Evolutionary conservation across 257 asterid species (phyloP), one percentile per base, ranked within the genome.

Genomic region (Solanum paucissectum): DNA sequence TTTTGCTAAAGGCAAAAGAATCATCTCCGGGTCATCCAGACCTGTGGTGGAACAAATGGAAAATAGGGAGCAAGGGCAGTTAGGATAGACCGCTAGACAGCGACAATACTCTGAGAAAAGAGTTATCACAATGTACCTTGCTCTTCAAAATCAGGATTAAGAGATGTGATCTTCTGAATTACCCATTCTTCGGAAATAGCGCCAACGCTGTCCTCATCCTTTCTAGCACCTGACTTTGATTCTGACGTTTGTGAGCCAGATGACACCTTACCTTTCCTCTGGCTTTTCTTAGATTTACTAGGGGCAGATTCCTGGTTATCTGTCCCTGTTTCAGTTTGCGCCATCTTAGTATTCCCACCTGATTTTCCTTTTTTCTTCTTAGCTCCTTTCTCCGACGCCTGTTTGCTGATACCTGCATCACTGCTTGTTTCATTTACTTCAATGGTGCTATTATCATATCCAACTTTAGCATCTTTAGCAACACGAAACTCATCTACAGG

Each of bases 111-210:
- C 74, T 3, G 34, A 36, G 18, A 83, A 44, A 38, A 44, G 29
- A 23, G 10, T 27, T 20, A 86, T 18, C 29, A 72, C 36, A 34
- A 79, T 90, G 64, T 64, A 94, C 98, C 98, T 94, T 92, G 98
- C 89, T 95, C 98, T 90, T 95, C 99, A 88, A 97, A 89, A 87
- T 97, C 99, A 32, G 98, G 98, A 90, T 94, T 89, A 91, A 95
- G 88, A 33, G 96, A 89, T 89, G 89, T 87, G 72, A 97, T 92
- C 92, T 94, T 96, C 88, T 87, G 94, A 90, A 93, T 90, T 83
- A 97, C 85, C 88, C 96, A 95, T 90, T 95, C 98, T 90, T 95
- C 98, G 33, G 98, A 92, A 66, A 97, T 89, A 90, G 90, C 89
- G 90, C 91, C 87, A 66, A 94, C 93, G 86, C 60, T 91, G 60